Conservation (phyloP, 169 alveolate genomes). For the Blepharisma undulans region DNA sequence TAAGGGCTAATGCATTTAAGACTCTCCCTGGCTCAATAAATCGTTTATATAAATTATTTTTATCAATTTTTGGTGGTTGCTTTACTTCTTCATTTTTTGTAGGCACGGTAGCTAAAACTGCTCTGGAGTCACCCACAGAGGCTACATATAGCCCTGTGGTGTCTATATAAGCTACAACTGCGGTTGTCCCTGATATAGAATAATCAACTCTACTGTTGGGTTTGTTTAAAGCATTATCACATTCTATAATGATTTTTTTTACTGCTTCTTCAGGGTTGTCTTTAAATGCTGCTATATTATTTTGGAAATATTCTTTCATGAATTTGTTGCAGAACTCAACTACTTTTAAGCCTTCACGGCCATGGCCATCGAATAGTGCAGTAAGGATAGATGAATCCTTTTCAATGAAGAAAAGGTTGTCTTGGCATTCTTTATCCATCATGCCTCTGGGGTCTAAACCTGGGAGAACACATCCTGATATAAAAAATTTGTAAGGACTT, state of each 20-base stretch:
- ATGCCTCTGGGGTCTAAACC: conserved; percentile 38
- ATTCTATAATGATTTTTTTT: background rate
- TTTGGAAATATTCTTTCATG: conserved; percentile 18
- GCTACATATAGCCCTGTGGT: background rate
- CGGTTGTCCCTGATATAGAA: conserved; percentile 38
- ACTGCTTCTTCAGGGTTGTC: conserved; percentile 1
- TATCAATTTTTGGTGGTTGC: background rate
- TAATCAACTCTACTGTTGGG: background rate
- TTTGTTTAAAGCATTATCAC: background rate
- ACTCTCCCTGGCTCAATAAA: background rate
- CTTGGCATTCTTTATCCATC: conserved; percentile 39
- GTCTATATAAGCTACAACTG: background rate
- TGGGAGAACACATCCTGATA: conserved; percentile 36
- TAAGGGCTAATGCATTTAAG: conserved; percentile 43
- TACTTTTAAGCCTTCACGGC: conserved; percentile 38
- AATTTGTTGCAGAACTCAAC: conserved; percentile 12
- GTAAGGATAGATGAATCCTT: background rate
- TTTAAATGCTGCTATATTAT: background rate
- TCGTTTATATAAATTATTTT: background rate
- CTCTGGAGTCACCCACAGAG: conserved; percentile 41
- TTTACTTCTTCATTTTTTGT: background rate
- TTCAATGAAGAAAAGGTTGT: background rate
- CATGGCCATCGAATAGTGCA: conserved; percentile 42
- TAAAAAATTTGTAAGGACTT: background rate
- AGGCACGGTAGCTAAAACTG: conserved; percentile 37